Base-by-base conservation (phyloP, 176 grass and related monocot species). In the Stipa capillata region DNA sequence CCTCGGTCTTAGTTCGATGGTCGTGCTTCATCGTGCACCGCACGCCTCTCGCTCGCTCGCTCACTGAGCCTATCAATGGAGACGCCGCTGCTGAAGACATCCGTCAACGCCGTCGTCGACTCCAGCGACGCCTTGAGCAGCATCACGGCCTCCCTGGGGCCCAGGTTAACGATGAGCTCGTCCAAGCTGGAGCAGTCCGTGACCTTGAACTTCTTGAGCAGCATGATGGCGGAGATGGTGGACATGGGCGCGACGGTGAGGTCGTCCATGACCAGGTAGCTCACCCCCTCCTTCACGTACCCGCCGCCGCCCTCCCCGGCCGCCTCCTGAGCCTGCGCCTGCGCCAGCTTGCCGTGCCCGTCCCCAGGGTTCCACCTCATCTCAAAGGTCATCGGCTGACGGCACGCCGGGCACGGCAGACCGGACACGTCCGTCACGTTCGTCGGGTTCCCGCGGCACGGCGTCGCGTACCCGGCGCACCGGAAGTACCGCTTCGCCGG, bases 261-360 rank as follows among this genome's bases (percentile, higher is more conserved):
- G 73, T 91, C 76, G 64, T 94, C 89, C 92, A 91, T 94, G 44
- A 94, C 65, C 12, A 73, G 67, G 69, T 89, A 94, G 11, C 59
- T 89, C 37, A 92, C 39, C 39, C 76, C 7, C 2, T 71, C 84
- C 73, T 61, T 82, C 47, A 91, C 89, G 56, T 74, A 89, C 45
- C 92, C 92, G 9, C 39, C 66, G 18, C 24, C 48, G 4, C 45
- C 25, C 11, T 27, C 13, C 60, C 32, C 86, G 23, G 6, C 55
- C 3, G 29, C 76, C 24, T 82, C 50, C 76, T 68, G 31, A 68
- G 13, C 77, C 67, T n/a, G 37, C 36, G 69, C 33, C 33, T 2
- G 32, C 42, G 61, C 37, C 63, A 21, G 55, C 65, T 23, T 39
- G 13, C 73, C 59, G 6, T 79, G 36, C 79, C 73, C 73, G 41